Base-by-base conservation (phyloP, 2,329 filamentous ascomycete genomes). In the Drechslerella dactyloides region DNA sequence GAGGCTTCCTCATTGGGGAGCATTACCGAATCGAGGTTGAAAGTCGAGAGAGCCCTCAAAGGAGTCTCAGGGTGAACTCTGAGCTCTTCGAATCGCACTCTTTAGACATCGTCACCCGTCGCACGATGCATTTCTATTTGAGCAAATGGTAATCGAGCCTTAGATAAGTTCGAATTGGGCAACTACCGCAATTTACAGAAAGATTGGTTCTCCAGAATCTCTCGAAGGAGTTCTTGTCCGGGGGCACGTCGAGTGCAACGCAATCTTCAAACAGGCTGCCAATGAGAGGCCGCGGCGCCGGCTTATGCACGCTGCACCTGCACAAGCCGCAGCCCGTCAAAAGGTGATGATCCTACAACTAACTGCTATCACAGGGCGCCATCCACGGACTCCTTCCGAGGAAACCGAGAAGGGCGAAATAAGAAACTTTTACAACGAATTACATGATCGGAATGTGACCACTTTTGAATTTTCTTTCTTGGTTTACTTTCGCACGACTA, bases 291-390 rank as follows among this genome's bases (percentile, higher is more conserved):
- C 60, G 48, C 24, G 60, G 60, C 24, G 53, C 53, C 60, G 50
- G 52, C 17, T 72, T 72, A 50, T 72, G 68, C 68, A 72, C 59
- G 54, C 60, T 72, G 68, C 68, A 48, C 44, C 44, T 48, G 44
- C 44, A 44, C 13, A 72, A 64, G 57, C n/a, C n/a, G 60, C 68
- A 65, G 40, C 54, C 30, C 56, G 27, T 51, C 50, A 65, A 64
- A 70, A 52, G 59, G 59, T 53, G 46, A 61, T 51, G 60, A 72
- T 72, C 50, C 64, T 65, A 65, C 27, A 33, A 33, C 3, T 33
- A 33, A 33, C 8, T 33, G 8, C 56, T 60, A 72, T 61, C 60
- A 72, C 50, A 56, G 44, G 44, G 21, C 44, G n/a, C n/a, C 52
- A 58, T 44, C 54, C 53, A 53, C 58, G 52, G 54, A n/a, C n/a